Conservation (phyloP, 345 rosid genomes). For the Salix koriyanagi region DNA sequence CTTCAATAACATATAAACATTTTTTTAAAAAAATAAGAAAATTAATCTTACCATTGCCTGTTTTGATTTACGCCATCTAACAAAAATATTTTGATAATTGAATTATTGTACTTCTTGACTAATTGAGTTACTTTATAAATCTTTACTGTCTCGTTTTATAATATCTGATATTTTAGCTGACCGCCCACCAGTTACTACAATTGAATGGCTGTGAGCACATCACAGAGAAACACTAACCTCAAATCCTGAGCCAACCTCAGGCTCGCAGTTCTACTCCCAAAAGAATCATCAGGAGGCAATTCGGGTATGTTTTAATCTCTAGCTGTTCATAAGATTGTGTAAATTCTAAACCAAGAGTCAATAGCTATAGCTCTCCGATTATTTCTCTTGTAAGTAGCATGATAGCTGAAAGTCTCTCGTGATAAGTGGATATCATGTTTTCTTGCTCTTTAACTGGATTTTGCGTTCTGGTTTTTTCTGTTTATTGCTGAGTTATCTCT, state of each 20-base stretch:
- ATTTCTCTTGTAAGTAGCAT: background rate
- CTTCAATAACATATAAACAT: no score
- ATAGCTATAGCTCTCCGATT: background rate
- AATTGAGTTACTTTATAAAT: no score
- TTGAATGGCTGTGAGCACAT: no score
- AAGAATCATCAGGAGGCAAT: background rate
- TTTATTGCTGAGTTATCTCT: conserved; percentile 8
- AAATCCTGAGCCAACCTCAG: background rate
- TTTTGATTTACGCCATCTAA: no score
- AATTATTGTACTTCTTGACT: no score
- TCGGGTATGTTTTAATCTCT: conserved; percentile 7
- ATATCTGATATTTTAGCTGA: no score
- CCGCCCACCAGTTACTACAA: no score
- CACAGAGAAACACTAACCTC: no score
- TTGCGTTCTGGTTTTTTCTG: conserved; percentile 22
- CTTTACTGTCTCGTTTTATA: no score
- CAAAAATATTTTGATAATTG: no score
- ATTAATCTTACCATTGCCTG: no score
- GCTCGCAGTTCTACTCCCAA: background rate
- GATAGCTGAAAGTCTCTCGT: conserved; percentile 1
- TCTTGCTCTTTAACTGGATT: conserved; percentile 17
- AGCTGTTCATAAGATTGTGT: background rate
- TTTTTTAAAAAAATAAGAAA: no score
- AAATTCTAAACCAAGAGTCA: background rate
- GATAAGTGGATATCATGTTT: conserved; percentile 14